Evolutionary conservation across 2,329 filamentous ascomycete species (phyloP), one percentile per base, ranked within the genome.

Genomic region (Huntiella moniliformis): DNA sequence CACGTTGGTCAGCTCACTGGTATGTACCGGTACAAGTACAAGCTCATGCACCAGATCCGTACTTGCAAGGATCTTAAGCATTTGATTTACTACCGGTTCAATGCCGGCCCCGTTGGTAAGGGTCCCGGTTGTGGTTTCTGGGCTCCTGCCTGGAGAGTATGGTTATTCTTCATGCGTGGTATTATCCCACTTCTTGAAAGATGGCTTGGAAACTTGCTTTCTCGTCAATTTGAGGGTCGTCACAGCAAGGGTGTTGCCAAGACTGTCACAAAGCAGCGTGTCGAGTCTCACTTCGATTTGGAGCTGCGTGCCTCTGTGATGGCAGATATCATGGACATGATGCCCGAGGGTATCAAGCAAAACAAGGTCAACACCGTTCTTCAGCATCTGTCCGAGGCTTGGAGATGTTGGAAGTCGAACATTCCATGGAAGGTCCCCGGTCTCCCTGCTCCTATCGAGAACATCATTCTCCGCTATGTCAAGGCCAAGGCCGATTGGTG

Each of bases 11-110:
- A 98, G 62, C 69, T 98, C 51, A 98, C 91, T 12, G 91, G 91
- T 60, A 98, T 98, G 91, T 98, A 98, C 65, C 82, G 91, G 51
- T 98, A 98, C 73, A 98, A 98, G 70, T 98, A 98, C 69, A 98
- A 98, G 70, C 71, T 98, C 47, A 98, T 98, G 91, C 91, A 98
- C 61, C 91, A 98, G 63, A 98, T 98, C 56, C 84, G 91, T 55
- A 93, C 91, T 1, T 98, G 91, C 70, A 98, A 98, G 64, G 91
- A 98, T 64, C 62, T 98, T 58, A 98, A 98, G 73, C 91, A 98
- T 73, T 67, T 98, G 51, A 96, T 98, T 53, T 98, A 98, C 67
- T 96, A 96, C 62, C 82, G 88, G 42, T 98, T 98, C 67, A 98
- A 98, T 61, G 87, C 86, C 49, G 91, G 87, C 0, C 83, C 88